phyloP scores from a whole-genome alignment of 306 rosid species.

The Trifolium repens region DNA sequence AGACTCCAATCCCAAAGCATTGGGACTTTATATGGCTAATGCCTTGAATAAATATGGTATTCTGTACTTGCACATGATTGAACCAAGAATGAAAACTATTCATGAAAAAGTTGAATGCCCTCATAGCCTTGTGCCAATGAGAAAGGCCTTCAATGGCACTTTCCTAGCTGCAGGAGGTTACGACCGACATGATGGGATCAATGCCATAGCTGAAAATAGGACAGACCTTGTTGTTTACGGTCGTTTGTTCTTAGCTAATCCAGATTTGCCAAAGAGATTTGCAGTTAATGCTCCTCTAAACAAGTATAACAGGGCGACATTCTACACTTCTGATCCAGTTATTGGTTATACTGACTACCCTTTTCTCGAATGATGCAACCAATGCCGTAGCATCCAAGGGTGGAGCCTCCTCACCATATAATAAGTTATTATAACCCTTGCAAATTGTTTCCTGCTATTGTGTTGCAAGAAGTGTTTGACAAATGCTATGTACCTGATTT shows the following conservation, averaged over 20 bases:
- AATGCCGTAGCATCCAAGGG: neutral
- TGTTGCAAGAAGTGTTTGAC: neutral
- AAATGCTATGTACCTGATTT: too few species aligned
- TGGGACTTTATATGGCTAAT: conserved; percentile 28
- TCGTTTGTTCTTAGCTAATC: conserved; percentile 29
- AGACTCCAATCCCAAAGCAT: conserved; percentile 3
- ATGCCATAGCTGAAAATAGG: conserved; percentile 22
- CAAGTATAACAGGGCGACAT: conserved; percentile 3
- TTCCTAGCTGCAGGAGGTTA: conserved; percentile 13
- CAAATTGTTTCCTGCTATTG: neutral
- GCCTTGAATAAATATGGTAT: conserved; percentile 5
- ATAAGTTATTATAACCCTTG: neutral
- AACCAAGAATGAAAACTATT: neutral
- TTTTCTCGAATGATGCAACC: conserved; percentile 21
- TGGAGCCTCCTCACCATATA: neutral
- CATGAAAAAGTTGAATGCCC: neutral
- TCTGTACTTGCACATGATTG: conserved; percentile 14
- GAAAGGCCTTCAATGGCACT: conserved; percentile 23
- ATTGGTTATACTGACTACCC: conserved; percentile 12
- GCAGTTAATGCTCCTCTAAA: conserved; percentile 17
- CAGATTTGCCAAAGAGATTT: conserved; percentile 27
- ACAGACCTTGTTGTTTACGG: conserved; percentile 22
- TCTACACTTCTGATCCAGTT: conserved; percentile 16
- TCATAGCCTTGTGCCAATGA: conserved; percentile 20
- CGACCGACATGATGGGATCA: conserved; percentile 15